phyloP scores from a whole-genome alignment of 2,329 filamentous ascomycete genomes.

The Nemania sp. region DNA sequence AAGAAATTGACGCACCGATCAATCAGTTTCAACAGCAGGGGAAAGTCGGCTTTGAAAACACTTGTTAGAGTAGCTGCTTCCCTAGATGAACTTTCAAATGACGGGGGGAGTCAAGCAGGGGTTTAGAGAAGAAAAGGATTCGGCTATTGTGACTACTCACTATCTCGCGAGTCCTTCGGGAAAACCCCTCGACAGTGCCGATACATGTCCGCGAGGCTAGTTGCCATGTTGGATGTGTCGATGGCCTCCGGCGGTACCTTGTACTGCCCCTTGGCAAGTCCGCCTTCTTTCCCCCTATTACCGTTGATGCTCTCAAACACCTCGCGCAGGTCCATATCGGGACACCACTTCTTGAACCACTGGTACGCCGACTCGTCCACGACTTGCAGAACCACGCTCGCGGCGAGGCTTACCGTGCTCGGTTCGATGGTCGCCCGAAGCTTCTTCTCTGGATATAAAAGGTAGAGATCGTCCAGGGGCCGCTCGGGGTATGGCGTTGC shows the following conservation, averaged over 20 bases:
- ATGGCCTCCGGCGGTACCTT: conserved; percentile 26
- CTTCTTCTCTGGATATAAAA: conserved; percentile 28
- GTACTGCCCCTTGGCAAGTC: neutral
- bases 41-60: neutral
- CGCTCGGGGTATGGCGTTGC: neutral
- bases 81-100: neutral
- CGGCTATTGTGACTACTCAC: conserved; percentile 2
- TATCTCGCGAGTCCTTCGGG: neutral
- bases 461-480: conserved; percentile 31
- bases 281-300: neutral
- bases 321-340: conserved; percentile 18
- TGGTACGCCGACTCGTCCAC: conserved; percentile 25
- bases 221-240: neutral
- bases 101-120: too few relatives aligned
- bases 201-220: conserved; percentile 23
- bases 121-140: neutral
- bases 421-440: conserved; percentile 20
- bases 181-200: conserved; percentile 14
- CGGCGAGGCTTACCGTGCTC: conserved; percentile 15
- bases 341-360: conserved; percentile 33
- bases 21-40: conserved; percentile 23
- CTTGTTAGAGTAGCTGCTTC: neutral
- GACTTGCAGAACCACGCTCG: conserved; percentile 18
- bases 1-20: conserved; percentile 29
- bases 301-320: conserved; percentile 19